These are phyloP conservation scores for Balakata baccata DNA, from an alignment of 345 rosid species.

Conservation along the genomic window DNA sequence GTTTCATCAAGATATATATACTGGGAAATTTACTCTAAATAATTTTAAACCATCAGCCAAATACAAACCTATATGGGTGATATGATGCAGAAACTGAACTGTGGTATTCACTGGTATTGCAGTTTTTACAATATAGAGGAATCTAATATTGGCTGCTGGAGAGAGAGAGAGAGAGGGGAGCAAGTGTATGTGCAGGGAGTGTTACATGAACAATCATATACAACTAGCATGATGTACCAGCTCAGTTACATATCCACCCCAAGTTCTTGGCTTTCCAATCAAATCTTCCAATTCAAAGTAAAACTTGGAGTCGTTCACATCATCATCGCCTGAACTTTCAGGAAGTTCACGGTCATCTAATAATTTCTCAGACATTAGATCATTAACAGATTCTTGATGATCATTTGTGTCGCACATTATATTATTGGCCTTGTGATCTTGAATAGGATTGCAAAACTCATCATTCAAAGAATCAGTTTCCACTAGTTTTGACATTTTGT, in stretches of 20 bases:
- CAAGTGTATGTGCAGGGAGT: no score
- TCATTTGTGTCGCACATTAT: conserved; percentile 8
- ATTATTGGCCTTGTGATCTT: conserved; percentile 17
- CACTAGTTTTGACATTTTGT: conserved; percentile 18
- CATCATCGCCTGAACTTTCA: conserved; percentile 17
- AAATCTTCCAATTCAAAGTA: conserved; percentile 41
- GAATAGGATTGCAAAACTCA: conserved; percentile 17
- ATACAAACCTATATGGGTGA: no score
- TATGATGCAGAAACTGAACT: no score
- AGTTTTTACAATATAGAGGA: no score
- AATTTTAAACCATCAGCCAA: no score
- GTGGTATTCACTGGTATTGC: no score
- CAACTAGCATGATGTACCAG: conserved; percentile 18
- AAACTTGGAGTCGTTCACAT: conserved; percentile 26
- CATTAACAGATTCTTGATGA: conserved; percentile 24
- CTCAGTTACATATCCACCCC: conserved; percentile 31
- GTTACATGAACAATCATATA: conserved; percentile 7
- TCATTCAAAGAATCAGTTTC: conserved; percentile 14
- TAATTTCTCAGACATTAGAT: conserved; percentile 29
- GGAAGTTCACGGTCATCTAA: conserved; percentile 16
- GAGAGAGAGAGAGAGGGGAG: no score
- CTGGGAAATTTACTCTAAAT: no score
- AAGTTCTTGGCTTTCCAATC: conserved; percentile 33
- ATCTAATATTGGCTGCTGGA: no score
- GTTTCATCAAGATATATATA: no score